These are phyloP conservation scores for Moricandia moricandioides DNA, from an alignment of 345 rosid species.

Conservation along the genomic window DNA sequence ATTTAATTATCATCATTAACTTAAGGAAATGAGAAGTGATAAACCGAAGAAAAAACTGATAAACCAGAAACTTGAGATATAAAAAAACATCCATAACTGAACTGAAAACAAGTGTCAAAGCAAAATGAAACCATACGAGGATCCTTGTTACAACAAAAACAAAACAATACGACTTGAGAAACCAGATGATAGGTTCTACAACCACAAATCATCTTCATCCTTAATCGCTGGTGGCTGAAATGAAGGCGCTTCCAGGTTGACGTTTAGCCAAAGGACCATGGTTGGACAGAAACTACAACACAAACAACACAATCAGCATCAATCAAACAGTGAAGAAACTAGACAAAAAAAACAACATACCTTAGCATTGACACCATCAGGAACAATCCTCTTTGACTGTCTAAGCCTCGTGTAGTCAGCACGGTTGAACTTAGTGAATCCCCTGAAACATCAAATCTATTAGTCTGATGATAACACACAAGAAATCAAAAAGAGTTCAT, in stretches of 20 bases:
- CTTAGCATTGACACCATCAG: slow-evolving; percentile 62
- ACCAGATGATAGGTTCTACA: slow-evolving; percentile 21
- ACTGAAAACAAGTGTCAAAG: slow-evolving; percentile 9
- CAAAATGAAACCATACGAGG: slow-evolving; percentile 14
- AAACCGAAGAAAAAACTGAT: too few species aligned
- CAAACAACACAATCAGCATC: background rate
- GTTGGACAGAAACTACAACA: slow-evolving; percentile 41
- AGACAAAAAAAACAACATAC: slow-evolving; percentile 16
- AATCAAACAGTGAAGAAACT: background rate
- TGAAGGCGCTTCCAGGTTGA: slow-evolving; percentile 47
- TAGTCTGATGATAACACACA: background rate
- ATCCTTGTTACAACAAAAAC: slow-evolving; percentile 11
- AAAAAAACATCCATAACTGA: background rate
- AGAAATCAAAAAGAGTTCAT: background rate
- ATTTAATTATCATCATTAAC: too few species aligned
- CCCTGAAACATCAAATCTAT: slow-evolving; percentile 35
- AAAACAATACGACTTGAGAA: background rate
- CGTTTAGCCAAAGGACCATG: slow-evolving; percentile 41
- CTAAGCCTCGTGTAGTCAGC: slow-evolving; percentile 51
- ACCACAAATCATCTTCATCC: slow-evolving; percentile 24
- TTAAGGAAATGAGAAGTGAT: too few species aligned
- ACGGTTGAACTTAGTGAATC: slow-evolving; percentile 53
- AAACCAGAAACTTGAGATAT: background rate
- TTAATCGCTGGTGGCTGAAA: slow-evolving; percentile 23
- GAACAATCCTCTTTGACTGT: slow-evolving; percentile 45